phyloP scores from a whole-genome alignment of 495 filamentous ascomycete genomes.

The Aspergillus sparsus region DNA sequence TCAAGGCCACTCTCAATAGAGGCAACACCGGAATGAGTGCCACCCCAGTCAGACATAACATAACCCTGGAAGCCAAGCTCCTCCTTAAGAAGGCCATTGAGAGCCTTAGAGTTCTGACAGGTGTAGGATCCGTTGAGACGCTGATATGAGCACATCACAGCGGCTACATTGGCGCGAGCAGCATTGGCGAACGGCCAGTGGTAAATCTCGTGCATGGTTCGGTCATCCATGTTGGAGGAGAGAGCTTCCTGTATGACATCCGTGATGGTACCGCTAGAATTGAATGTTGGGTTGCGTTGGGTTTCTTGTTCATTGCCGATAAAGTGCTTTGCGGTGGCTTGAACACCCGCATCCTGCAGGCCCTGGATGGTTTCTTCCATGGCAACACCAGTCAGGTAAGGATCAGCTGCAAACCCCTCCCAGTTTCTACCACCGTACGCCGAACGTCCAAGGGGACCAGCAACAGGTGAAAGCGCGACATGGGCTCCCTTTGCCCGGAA shows the following conservation, averaged over 20 bases:
- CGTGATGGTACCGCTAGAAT: conserved; percentile 22
- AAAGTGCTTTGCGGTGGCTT: conserved; percentile 56
- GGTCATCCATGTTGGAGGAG: conserved; percentile 67
- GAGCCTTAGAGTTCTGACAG: conserved; percentile 62
- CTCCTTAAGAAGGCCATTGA: conserved; percentile 59
- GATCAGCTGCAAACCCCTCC: conserved; percentile 79
- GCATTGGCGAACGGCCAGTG: conserved; percentile 64
- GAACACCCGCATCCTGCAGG: conserved; percentile 49
- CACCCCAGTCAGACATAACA: conserved; percentile 60
- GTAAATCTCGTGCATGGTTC: conserved; percentile 72
- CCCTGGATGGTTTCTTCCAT: conserved; percentile 62
- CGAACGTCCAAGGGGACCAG: conserved; percentile 73
- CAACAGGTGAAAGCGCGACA: conserved; percentile 60
- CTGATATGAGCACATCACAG: conserved; percentile 63
- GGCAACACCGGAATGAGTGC: conserved; percentile 56
- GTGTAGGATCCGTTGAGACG: conserved; percentile 66
- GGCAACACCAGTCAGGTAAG: conserved; percentile 63
- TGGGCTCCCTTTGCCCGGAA: conserved; percentile 58
- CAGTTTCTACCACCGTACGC: conserved; percentile 82
- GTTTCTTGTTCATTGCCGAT: conserved; percentile 85
- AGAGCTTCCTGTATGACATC: conserved; percentile 12
- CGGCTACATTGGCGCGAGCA: conserved; percentile 51
- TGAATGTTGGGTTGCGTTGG: conserved; percentile 50
- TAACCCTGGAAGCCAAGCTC: conserved; percentile 58
- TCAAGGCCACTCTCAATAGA: conserved; percentile 59